Base-by-base conservation (phyloP, 192 early-diverging fungal species). In the Mortierella hygrophila region DNA sequence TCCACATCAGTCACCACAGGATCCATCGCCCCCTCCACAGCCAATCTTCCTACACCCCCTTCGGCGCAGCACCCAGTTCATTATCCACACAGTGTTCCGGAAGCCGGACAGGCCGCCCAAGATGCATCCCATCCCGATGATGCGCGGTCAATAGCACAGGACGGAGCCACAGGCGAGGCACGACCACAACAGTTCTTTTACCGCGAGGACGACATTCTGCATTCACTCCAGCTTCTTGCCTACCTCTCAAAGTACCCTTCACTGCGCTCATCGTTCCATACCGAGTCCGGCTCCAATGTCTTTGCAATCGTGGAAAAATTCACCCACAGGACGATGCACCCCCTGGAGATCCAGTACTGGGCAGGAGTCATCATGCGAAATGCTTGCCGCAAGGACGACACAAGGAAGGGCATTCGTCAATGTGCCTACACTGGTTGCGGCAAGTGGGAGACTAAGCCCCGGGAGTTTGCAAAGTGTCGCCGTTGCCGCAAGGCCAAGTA, bases 201-300 rank as follows among this genome's bases (percentile, higher is more conserved):
- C 76, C 94, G 94, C 76, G 93, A 94, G 73, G 95, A 97, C 76
- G 96, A 98, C 70, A 93, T 97, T 41, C 88, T 96, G 41, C 91
- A 96, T 55, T 93, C 96, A 6, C 89, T 96, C 74, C 97, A 97
- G 88, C 89, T 99, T 20, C 91, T 97, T 16, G 96, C 96, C 42
- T 97, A 97, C 77, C 93, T 99, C 15, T 95, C 94, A 71, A 99
- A 99, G 86, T 97, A 97, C 85, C 94, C 95, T 35, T 91, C 94
- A 10, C 90, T 97, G 75, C 94, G 98, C n/a, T 91, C 88, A 7
- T 82, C 90, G 6, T 91, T 93, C 63, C 91, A 92, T 65, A 89
- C 88, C 18, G 84, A 89, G 18, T 83, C 90, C 32, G 89, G 82
- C 52, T 88, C 88, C 29, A 94, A 96, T 70, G 93, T 96, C n/a